Evolutionary conservation across 2,329 filamentous ascomycete genomes (phyloP).

Genomic region (Metarhizium humberi): DNA sequence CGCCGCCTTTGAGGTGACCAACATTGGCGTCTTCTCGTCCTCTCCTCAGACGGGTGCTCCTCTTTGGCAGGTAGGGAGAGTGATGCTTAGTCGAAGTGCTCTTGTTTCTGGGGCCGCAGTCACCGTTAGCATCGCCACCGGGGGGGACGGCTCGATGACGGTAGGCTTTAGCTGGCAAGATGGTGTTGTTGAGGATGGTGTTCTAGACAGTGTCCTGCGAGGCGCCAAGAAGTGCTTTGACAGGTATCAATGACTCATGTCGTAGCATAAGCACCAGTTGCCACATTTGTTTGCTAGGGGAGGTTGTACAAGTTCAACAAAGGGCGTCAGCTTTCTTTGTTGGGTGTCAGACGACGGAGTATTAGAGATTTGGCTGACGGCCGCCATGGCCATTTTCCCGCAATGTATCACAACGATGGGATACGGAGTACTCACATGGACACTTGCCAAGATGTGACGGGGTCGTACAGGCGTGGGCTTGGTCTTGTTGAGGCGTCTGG

Average conservation of each 20-base stretch:
- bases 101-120: constrained; percentile 27
- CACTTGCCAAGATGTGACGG: too few relatives aligned
- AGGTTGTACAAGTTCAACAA: too few relatives aligned
- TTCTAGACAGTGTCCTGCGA: background rate
- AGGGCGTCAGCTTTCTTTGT: too few relatives aligned
- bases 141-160: constrained; percentile 31
- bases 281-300: too few relatives aligned
- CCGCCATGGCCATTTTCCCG: too few relatives aligned
- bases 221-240: background rate
- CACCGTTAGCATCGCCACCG: constrained; percentile 29
- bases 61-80: constrained; percentile 21
- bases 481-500: too few relatives aligned
- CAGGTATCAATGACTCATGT: background rate
- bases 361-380: too few relatives aligned
- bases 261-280: too few relatives aligned
- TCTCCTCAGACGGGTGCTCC: constrained; percentile 7
- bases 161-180: constrained; percentile 31
- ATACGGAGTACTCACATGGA: too few relatives aligned
- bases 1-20: constrained; percentile 33
- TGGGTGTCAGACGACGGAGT: too few relatives aligned
- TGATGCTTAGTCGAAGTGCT: constrained; percentile 35
- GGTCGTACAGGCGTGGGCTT: too few relatives aligned
- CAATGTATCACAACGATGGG: too few relatives aligned
- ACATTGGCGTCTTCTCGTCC: constrained; percentile 27
- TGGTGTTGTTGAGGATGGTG: constrained; percentile 12